phyloP scores from a whole-genome alignment of 2,329 filamentous ascomycete species.

The Colletotrichum sp. region DNA sequence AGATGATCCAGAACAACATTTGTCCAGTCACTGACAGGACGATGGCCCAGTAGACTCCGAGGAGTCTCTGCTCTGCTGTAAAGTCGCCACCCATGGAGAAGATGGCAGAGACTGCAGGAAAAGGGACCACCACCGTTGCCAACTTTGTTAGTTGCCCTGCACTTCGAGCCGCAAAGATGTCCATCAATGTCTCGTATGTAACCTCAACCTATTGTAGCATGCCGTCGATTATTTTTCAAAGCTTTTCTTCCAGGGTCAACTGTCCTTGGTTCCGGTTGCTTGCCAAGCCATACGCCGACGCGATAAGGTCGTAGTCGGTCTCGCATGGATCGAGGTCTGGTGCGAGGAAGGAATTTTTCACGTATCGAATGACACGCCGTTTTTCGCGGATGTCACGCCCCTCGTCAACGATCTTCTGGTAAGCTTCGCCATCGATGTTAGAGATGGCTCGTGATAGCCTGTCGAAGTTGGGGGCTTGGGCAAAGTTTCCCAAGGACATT shows the following conservation, averaged over 20 bases:
- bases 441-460: neutral
- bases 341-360: neutral
- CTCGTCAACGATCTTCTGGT: neutral
- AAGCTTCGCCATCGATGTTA: neutral
- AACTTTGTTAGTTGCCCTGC: neutral
- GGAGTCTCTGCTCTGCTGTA: neutral
- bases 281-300: neutral
- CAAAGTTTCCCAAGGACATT: neutral
- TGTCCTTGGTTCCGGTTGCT: neutral
- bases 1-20: neutral
- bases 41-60: neutral
- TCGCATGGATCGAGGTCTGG: neutral
- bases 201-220: neutral
- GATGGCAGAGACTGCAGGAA: neutral
- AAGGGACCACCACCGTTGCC: neutral
- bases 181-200: neutral
- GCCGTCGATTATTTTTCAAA: fast-evolving
- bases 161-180: fast-evolving
- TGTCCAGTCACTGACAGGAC: neutral
- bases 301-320: neutral
- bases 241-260: fast-evolving
- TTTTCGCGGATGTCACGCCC: fast-evolving
- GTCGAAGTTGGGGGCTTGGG: neutral
- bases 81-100: neutral
- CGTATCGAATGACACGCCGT: neutral